Conservation (phyloP, 176 grass and related monocot species). For the Otatea glauca region DNA sequence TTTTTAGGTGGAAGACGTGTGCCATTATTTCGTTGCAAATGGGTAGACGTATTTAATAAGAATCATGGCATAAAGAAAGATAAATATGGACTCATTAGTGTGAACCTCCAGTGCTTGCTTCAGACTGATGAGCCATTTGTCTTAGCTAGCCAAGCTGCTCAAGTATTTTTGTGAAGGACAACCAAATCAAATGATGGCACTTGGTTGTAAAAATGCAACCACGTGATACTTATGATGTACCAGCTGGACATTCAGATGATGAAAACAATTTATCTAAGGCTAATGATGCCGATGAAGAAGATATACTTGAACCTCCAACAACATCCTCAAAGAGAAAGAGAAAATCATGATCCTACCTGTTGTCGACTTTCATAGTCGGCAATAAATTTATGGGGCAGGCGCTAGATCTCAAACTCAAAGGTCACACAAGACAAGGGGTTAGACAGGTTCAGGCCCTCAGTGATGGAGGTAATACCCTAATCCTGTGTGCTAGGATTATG, state of each 20-base stretch:
- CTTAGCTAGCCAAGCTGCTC: neutral
- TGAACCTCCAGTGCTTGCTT: neutral
- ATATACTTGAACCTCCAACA: neutral
- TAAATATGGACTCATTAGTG: neutral
- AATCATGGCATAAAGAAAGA: neutral
- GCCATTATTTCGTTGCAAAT: too few species aligned
- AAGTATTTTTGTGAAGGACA: constrained; percentile 1
- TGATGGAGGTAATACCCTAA: too few species aligned
- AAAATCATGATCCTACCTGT: neutral
- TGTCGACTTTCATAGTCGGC: too few species aligned
- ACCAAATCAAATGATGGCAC: neutral
- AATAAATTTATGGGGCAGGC: too few species aligned
- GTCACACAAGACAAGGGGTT: too few species aligned
- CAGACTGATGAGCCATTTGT: neutral
- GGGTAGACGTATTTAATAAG: too few species aligned
- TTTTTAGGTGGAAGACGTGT: too few species aligned
- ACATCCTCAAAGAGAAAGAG: neutral
- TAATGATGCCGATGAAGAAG: neutral
- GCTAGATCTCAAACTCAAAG: too few species aligned
- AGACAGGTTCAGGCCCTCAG: too few species aligned
- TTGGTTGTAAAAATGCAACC: neutral
- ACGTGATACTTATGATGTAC: neutral
- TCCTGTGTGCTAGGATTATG: too few species aligned
- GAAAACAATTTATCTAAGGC: neutral
- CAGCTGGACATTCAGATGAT: neutral